Evolutionary conservation across 1,284 basidiomycete species (phyloP).

Genomic region (Cystobasidium pallidum): DNA sequence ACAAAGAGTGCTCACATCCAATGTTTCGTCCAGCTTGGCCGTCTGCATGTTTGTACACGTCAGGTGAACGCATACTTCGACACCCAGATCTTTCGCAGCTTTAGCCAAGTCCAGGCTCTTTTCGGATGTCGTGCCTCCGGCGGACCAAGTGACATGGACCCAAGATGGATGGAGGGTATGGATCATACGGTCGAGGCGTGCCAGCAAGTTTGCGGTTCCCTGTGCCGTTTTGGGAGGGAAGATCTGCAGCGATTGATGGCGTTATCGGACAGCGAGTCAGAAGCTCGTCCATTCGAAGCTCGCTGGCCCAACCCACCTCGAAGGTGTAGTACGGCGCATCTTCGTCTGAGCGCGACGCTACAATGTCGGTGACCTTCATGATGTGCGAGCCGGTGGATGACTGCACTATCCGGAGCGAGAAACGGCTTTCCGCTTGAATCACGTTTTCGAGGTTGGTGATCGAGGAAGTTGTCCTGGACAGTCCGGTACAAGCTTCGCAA

Average conservation of each 20-base stretch:
- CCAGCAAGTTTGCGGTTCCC: constrained; percentile 90
- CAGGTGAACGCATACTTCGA: constrained; percentile 50
- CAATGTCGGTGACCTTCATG: constrained; percentile 46
- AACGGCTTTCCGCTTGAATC: constrained; percentile 5
- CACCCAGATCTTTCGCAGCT: constrained; percentile 47
- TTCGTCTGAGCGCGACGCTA: constrained; percentile 36
- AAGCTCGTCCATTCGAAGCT: not conserved
- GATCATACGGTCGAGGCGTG: constrained; percentile 96
- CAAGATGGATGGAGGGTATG: constrained; percentile 42
- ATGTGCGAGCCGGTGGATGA: not conserved
- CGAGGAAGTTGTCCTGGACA: not conserved
- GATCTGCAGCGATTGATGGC: constrained; percentile 41
- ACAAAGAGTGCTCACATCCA: constrained; percentile 45
- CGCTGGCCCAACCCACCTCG: constrained; percentile 45
- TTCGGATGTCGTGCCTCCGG: constrained; percentile 74
- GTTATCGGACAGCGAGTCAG: constrained; percentile 8
- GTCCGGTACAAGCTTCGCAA: not conserved
- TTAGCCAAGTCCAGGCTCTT: constrained; percentile 75
- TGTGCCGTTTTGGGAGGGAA: constrained; percentile 57
- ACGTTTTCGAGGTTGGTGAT: not conserved
- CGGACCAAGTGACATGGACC: constrained; percentile 52
- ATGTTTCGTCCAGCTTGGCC: constrained; percentile 47
- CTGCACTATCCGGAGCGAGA: constrained; percentile 5
- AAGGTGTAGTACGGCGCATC: constrained; percentile 51
- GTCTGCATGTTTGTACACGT: constrained; percentile 52